A percentile compares a stretch with the other conserved stretches of the same genome.
Evolutionary conservation across 1,139 yeast species (phyloP).

Genomic region (Candida tropicalis): DNA sequence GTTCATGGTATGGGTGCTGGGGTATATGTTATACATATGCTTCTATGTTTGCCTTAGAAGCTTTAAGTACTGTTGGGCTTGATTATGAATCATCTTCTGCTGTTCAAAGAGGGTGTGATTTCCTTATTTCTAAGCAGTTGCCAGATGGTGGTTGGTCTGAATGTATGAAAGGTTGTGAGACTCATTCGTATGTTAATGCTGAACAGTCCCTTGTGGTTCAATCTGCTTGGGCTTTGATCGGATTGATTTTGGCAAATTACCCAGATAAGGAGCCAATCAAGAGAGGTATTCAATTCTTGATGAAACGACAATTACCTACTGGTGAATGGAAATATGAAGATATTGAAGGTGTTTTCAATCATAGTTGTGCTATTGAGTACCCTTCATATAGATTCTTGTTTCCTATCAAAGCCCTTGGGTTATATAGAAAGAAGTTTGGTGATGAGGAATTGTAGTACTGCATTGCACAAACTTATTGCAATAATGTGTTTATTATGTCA

Average conservation of each 20-base stretch:
- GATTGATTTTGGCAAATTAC: conserved; percentile 76
- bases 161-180: conserved; percentile 79
- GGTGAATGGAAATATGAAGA: conserved; percentile 91
- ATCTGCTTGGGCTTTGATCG: conserved; percentile 91
- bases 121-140: conserved; percentile 72
- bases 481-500: too few relatives aligned
- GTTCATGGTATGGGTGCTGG: conserved; percentile 99
- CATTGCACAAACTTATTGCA: not conserved
- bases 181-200: conserved; percentile 69
- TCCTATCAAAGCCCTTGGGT: conserved; percentile 90
- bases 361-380: conserved; percentile 88
- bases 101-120: conserved; percentile 82
- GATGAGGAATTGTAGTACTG: conserved; percentile 15
- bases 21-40: conserved; percentile 97
- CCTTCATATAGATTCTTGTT: conserved; percentile 91
- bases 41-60: conserved; percentile 97
- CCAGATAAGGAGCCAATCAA: conserved; percentile 68
- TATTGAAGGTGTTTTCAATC: conserved; percentile 96
- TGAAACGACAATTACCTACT: conserved; percentile 64
- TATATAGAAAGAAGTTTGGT: conserved; percentile 52
- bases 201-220: conserved; percentile 77
- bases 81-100: conserved; percentile 60
- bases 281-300: conserved; percentile 64
- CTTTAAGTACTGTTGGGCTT: conserved; percentile 70
- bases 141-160: conserved; percentile 98